Evolutionary conservation across 2,329 filamentous ascomycete species (phyloP).

Genomic region (Aspergillus arachidicola): DNA sequence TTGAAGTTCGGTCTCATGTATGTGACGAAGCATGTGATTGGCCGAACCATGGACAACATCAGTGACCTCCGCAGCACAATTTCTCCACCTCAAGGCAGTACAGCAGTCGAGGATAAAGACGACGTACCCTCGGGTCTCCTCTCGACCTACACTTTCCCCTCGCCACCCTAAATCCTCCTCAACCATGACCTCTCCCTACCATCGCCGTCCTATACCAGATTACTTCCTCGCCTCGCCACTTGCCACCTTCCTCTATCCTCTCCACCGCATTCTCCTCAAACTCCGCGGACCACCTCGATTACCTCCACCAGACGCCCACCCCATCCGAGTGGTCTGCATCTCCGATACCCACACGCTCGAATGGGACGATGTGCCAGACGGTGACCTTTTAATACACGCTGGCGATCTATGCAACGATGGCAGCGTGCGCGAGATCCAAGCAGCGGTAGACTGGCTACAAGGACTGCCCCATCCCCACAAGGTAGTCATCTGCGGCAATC

Average conservation of each 20-base stretch:
- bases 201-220: conserved; percentile 58
- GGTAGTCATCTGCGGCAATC: conserved; percentile 82
- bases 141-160: not conserved
- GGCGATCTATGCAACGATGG: conserved; percentile 81
- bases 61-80: not conserved
- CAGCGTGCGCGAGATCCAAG: conserved; percentile 72
- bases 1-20: not conserved
- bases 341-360: conserved; percentile 82
- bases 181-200: conserved; percentile 48
- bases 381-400: conserved; percentile 86
- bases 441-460: conserved; percentile 80
- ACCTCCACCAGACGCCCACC: conserved; percentile 55
- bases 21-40: not conserved
- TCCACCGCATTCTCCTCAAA: conserved; percentile 67
- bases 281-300: conserved; percentile 68
- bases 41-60: not conserved
- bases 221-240: conserved; percentile 70
- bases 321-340: conserved; percentile 80
- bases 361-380: conserved; percentile 57
- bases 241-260: conserved; percentile 60
- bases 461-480: conserved; percentile 76
- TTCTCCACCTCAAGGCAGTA: not conserved
- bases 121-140: not conserved
- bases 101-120: not conserved
- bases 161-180: conserved; percentile 8